A percentile compares a stretch with the other conserved stretches of the same genome.
These are phyloP conservation scores for Crucibulum laeve DNA, from an alignment of 768 basidiomycete genomes.

Conservation along the genomic window DNA sequence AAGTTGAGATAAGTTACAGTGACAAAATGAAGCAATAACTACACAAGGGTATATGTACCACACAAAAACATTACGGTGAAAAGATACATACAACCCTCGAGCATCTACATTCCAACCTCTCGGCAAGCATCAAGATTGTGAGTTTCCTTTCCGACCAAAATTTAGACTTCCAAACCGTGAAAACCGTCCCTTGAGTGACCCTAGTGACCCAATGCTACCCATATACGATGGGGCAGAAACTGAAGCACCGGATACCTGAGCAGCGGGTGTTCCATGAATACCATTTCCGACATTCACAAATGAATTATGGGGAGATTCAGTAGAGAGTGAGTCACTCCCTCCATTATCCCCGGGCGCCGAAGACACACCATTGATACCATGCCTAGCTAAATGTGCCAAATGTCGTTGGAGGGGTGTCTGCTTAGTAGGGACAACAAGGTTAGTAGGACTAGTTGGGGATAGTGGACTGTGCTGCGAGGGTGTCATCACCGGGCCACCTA, in stretches of 20 bases:
- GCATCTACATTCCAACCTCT: not conserved
- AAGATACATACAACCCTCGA: not conserved
- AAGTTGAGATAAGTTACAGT: no score
- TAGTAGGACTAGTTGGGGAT: constrained; percentile 23
- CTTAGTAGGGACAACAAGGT: constrained; percentile 29
- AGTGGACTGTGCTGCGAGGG: constrained; percentile 38
- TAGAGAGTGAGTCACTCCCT: constrained; percentile 56
- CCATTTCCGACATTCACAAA: constrained; percentile 68
- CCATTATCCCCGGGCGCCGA: constrained; percentile 67
- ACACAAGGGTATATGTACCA: no score
- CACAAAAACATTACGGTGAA: not conserved
- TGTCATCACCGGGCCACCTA: constrained; percentile 39
- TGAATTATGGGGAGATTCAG: constrained; percentile 70
- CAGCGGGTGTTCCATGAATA: constrained; percentile 30
- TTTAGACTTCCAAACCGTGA: constrained; percentile 74
- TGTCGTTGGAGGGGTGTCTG: constrained; percentile 79
- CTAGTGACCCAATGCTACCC: constrained; percentile 52
- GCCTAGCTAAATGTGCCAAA: constrained; percentile 74
- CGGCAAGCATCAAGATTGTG: not conserved
- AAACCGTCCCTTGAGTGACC: constrained; percentile 69
- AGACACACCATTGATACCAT: constrained; percentile 79
- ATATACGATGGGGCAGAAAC: constrained; percentile 54
- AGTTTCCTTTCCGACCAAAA: constrained; percentile 47
- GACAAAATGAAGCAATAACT: no score
- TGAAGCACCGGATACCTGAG: constrained; percentile 51